These are phyloP conservation scores for Nicotiana tabacum DNA, from an alignment of 257 asterid genomes.

Conservation along the genomic window DNA sequence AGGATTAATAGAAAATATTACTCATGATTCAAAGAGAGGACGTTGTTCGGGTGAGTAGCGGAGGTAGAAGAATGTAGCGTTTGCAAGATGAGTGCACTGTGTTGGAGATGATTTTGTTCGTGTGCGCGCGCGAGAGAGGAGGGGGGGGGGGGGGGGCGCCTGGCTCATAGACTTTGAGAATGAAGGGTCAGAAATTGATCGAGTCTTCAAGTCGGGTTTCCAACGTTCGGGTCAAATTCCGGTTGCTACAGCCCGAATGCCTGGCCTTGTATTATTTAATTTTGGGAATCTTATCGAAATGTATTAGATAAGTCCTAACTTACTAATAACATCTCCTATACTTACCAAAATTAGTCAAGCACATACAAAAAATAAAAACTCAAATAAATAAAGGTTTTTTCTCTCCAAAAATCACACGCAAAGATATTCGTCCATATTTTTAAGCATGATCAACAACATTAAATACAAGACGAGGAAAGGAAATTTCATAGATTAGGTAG, in stretches of 20 bases:
- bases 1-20: background rate
- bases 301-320: too few relatives aligned
- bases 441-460: too few relatives aligned
- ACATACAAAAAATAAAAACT: too few relatives aligned
- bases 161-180: background rate
- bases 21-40: slow-evolving; percentile 3
- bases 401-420: too few relatives aligned
- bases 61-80: background rate
- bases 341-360: too few relatives aligned
- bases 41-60: background rate
- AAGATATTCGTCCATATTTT: too few relatives aligned
- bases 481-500: too few relatives aligned
- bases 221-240: background rate
- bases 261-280: background rate
- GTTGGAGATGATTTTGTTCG: slow-evolving; percentile 1
- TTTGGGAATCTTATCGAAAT: too few relatives aligned
- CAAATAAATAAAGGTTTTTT: too few relatives aligned
- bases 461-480: too few relatives aligned
- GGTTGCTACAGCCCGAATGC: background rate
- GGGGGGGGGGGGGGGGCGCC: background rate
- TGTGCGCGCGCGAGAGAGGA: background rate
- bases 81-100: background rate
- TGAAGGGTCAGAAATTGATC: background rate
- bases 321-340: too few relatives aligned
- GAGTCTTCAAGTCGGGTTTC: background rate